Conservation (phyloP, 352 stramenopile genomes). For the Saprolegnia parasitica region DNA sequence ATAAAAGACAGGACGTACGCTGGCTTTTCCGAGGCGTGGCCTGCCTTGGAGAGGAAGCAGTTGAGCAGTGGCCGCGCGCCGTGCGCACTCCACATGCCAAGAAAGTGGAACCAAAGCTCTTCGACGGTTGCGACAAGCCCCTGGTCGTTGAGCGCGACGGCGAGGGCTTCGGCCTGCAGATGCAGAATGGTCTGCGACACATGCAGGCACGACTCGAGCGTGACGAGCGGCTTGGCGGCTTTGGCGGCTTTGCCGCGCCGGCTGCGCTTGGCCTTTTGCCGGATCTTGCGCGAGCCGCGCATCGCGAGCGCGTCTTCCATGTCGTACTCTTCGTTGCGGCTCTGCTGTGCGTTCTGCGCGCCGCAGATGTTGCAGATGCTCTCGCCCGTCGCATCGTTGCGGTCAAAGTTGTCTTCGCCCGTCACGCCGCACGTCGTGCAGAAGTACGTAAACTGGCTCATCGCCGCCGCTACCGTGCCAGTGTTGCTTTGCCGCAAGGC, state of each 20-base stretch:
- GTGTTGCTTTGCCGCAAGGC: background rate
- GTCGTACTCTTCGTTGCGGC: conserved; percentile 77
- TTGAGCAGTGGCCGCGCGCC: conserved; percentile 19
- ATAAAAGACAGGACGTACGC: background rate
- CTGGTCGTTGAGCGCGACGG: conserved; percentile 1
- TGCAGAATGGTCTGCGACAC: conserved; percentile 20
- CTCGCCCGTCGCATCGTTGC: conserved; percentile 75
- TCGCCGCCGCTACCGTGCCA: background rate
- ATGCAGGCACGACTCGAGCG: conserved; percentile 26
- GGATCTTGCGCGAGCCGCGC: background rate
- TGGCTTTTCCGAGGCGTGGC: background rate
- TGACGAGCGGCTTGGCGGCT: conserved; percentile 3
- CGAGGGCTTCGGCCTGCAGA: conserved; percentile 16
- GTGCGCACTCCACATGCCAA: conserved; percentile 9
- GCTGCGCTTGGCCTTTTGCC: background rate
- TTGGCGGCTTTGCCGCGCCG: background rate
- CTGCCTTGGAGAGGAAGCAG: conserved; percentile 4
- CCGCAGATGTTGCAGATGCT: conserved; percentile 81
- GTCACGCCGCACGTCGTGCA: conserved; percentile 70
- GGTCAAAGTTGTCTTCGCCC: conserved; percentile 75
- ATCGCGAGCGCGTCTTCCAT: conserved; percentile 55
- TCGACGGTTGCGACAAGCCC: conserved; percentile 1
- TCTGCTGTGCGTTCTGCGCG: conserved; percentile 77
- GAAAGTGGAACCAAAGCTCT: conserved; percentile 24
- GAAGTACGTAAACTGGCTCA: background rate